These are phyloP conservation scores for Amphibolis antarctica DNA, from an alignment of 106 monocot genomes.

Conservation along the genomic window DNA sequence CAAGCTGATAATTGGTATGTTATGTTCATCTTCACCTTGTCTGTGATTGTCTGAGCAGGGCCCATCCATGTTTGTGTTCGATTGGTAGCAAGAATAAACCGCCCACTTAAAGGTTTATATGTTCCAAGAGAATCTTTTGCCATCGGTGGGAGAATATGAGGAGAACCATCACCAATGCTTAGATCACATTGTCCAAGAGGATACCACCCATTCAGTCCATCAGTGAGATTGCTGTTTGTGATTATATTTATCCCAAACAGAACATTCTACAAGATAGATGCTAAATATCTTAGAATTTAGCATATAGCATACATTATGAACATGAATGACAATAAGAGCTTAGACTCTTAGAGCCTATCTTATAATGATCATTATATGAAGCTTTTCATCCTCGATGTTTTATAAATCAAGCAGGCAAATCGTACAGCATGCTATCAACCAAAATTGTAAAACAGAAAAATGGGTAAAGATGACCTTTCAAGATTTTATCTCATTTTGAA, in stretches of 20 bases:
- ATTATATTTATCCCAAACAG: constrained; percentile 66
- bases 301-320: not conserved
- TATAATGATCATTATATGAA: not conserved
- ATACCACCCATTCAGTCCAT: constrained; percentile 52
- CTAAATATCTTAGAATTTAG: not conserved
- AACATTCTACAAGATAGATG: constrained; percentile 34
- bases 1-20: constrained; percentile 78
- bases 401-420: not conserved
- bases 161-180: constrained; percentile 36
- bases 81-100: constrained; percentile 35
- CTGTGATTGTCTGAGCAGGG: constrained; percentile 67
- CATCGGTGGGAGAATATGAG: constrained; percentile 34
- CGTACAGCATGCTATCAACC: too few relatives aligned
- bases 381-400: not conserved
- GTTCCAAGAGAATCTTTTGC: constrained; percentile 27
- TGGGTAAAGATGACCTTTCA: too few relatives aligned
- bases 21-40: constrained; percentile 39
- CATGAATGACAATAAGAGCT: not conserved
- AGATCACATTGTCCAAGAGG: constrained; percentile 69
- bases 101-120: constrained; percentile 32
- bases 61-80: constrained; percentile 88
- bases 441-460: too few relatives aligned
- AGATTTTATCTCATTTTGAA: too few relatives aligned
- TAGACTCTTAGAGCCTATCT: not conserved
- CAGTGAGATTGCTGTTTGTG: constrained; percentile 50